Conservation (phyloP, 768 basidiomycete genomes). For the Amanita phalloides region DNA sequence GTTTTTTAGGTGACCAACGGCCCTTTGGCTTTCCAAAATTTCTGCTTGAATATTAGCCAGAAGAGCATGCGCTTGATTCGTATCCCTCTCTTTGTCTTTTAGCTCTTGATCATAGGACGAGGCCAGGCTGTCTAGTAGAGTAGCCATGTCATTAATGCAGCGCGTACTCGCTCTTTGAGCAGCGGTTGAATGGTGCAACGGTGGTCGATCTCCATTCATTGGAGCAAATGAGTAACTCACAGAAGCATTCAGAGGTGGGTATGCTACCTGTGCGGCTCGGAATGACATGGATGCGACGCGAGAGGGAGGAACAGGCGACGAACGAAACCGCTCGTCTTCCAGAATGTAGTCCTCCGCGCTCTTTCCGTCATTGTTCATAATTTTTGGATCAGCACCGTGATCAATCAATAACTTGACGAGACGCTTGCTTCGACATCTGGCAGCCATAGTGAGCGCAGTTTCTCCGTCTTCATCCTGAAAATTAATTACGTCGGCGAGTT, state of each 20-base stretch:
- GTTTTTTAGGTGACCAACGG: slow-evolving; percentile 55
- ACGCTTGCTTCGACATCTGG: slow-evolving; percentile 89
- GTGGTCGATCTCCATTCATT: slow-evolving; percentile 51
- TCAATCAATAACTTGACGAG: slow-evolving; percentile 93
- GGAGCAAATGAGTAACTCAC: slow-evolving; percentile 33
- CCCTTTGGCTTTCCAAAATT: slow-evolving; percentile 75
- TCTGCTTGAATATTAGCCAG: slow-evolving; percentile 83
- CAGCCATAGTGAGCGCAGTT: slow-evolving; percentile 93
- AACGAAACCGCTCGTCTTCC: slow-evolving; percentile 94
- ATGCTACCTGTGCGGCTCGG: slow-evolving; percentile 57
- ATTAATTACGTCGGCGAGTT: slow-evolving; percentile 96
- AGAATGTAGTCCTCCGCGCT: slow-evolving; percentile 98
- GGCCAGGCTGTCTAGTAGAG: slow-evolving; percentile 82
- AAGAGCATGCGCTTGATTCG: slow-evolving; percentile 80
- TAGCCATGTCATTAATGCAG: slow-evolving; percentile 75
- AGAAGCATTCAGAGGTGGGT: slow-evolving; percentile 33
- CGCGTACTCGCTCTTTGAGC: slow-evolving; percentile 82
- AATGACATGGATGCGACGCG: slow-evolving; percentile 59
- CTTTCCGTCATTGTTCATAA: slow-evolving; percentile 90
- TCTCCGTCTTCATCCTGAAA: slow-evolving; percentile 99
- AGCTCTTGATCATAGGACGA: slow-evolving; percentile 88
- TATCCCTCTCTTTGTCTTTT: slow-evolving; percentile 84
- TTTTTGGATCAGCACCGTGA: slow-evolving; percentile 92
- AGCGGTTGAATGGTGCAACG: slow-evolving; percentile 75
- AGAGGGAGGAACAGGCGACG: slow-evolving; percentile 75